A percentile compares a stretch with the other conserved stretches of the same genome.
These are phyloP conservation scores for Dactylellina cionopaga DNA, from an alignment of 2,329 filamentous ascomycete species.

Conservation along the genomic window DNA sequence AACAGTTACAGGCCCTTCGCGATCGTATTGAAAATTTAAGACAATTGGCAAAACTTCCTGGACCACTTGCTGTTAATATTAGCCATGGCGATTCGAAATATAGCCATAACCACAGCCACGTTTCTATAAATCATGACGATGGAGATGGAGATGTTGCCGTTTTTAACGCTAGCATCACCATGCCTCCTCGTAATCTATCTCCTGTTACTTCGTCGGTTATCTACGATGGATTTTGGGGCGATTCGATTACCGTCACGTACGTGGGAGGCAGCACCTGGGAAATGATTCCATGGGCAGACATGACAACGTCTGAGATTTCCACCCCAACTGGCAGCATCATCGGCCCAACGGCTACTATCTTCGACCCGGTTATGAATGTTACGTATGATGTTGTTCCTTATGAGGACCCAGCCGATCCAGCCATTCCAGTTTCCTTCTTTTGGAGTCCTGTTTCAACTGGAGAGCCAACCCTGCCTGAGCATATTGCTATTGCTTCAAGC, in stretches of 20 bases:
- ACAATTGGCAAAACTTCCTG: neutral
- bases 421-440: neutral
- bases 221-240: neutral
- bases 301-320: neutral
- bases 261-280: constrained; percentile 19
- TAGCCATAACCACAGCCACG: constrained; percentile 3
- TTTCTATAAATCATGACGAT: constrained; percentile 18
- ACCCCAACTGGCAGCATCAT: neutral
- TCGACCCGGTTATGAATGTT: constrained; percentile 18
- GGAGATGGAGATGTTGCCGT: neutral
- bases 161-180: constrained; percentile 2
- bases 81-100: constrained; percentile 11
- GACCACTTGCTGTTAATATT: neutral
- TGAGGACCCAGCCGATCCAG: neutral
- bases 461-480: constrained; percentile 8
- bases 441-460: constrained; percentile 24
- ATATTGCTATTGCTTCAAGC: constrained; percentile 17
- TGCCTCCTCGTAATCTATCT: neutral
- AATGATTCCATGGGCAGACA: neutral
- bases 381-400: constrained; percentile 29
- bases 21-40: neutral
- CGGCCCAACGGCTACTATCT: constrained; percentile 8
- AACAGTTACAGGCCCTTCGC: neutral
- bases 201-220: constrained; percentile 2
- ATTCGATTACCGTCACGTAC: constrained; percentile 18